Evolutionary conservation across 1,139 yeast species (phyloP), one percentile per base, ranked within the genome.

Genomic region (Suhomyces wounanorum): DNA sequence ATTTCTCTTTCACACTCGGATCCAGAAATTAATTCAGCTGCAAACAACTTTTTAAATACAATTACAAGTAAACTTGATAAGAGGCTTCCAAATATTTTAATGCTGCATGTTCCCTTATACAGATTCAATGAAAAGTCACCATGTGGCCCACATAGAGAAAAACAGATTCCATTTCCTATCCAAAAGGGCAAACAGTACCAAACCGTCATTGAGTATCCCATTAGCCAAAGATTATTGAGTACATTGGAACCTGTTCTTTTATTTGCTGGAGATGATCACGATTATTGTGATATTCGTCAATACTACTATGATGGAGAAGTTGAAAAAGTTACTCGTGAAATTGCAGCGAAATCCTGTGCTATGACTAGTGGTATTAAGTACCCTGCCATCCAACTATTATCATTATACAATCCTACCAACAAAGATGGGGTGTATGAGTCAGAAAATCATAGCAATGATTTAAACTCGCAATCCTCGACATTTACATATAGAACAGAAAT

Each of bases 231-330:
- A 17, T 77, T 94, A 8, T 66, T 94, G 39, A 63, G 74, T 4
- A 68, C 69, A 4, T 65, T 91, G 1, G 72, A 78, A 47, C 99
- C 99, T 0, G 70, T 73, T 16, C 70, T 86, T 8, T 77, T 89
- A 1, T 89, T 91, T 64, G 85, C 96, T 3, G 99, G 99, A 1
- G 99, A 94, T 64, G 99, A 94, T 65, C 99, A 94, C 69, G 99
- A 94, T 66, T 92, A 90, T 58, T 94, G 99, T 68, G 91, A 87
- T 56, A 81, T 88, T 13, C 68, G 72, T 11, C 97, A 91, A 61
- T 67, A 77, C 2, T 83, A 78, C 57, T 55, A 63, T 11, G 41
- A 28, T 5, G 64, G 66, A 25, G 73, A 75, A 1, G 68, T 68
- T 2, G 63, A 63, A 14, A 57, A 61, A 10, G 60, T 61, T 7